Evolutionary conservation across 2,329 filamentous ascomycete species (phyloP).

Genomic region (Volutella citrinella): DNA sequence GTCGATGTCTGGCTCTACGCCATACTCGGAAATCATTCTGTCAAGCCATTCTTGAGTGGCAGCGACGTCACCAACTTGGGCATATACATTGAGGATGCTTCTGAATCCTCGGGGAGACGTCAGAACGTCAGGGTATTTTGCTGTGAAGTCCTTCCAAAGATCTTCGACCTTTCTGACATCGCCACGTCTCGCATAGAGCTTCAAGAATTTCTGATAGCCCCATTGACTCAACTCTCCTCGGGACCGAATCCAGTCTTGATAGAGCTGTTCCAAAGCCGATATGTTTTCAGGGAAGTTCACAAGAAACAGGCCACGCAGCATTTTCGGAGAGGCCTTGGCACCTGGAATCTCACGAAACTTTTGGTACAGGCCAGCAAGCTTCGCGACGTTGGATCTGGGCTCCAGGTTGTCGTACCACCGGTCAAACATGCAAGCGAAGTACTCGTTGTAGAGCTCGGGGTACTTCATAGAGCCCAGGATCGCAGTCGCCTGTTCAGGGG

Average conservation of each 20-base stretch:
- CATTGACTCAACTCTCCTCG: constrained; percentile 39
- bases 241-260: constrained; percentile 46
- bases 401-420: constrained; percentile 27
- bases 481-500: constrained; percentile 29
- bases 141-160: constrained; percentile 43
- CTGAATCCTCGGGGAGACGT: constrained; percentile 39
- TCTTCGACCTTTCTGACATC: constrained; percentile 43
- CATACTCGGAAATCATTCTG: constrained; percentile 54
- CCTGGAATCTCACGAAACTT: constrained; percentile 42
- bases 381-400: constrained; percentile 24
- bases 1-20: constrained; percentile 52
- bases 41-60: constrained; percentile 60
- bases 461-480: constrained; percentile 42
- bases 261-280: constrained; percentile 43
- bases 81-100: constrained; percentile 70
- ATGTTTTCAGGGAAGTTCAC: constrained; percentile 36
- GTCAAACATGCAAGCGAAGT: constrained; percentile 34
- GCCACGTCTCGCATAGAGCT: constrained; percentile 46
- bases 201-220: constrained; percentile 47
- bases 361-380: constrained; percentile 42
- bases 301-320: constrained; percentile 46
- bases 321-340: constrained; percentile 32
- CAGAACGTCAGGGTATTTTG: constrained; percentile 33
- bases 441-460: constrained; percentile 40
- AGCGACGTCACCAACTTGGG: constrained; percentile 61